A percentile compares a stretch with the other conserved stretches of the same genome.
phyloP scores from a whole-genome alignment of 257 asterid genomes.

The Vinca minor region DNA sequence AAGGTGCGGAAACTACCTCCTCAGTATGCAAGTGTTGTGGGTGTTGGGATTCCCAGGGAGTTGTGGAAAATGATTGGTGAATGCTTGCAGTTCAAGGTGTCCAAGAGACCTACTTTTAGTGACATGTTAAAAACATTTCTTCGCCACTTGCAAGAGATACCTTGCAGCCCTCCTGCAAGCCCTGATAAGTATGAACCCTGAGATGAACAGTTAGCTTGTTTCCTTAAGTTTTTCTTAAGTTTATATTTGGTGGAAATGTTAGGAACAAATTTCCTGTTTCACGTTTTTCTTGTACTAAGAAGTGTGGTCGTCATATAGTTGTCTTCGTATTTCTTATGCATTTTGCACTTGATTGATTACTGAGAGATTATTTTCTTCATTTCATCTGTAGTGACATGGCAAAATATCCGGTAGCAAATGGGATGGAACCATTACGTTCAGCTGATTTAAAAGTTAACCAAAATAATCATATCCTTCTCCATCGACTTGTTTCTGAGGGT shows the following conservation, averaged over 20 bases:
- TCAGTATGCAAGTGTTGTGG: constrained; percentile 91
- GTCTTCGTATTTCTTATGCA: neutral
- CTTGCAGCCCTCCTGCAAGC: constrained; percentile 93
- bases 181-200: constrained; percentile 71
- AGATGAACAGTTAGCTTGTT: constrained; percentile 15
- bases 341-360: neutral
- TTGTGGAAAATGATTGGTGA: constrained; percentile 99
- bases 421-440: constrained; percentile 41
- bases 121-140: constrained; percentile 86
- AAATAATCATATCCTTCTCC: constrained; percentile 57
- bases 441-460: constrained; percentile 40
- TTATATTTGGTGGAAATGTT: neutral
- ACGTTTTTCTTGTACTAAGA: neutral
- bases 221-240: constrained; percentile 1
- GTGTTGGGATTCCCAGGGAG: constrained; percentile 96
- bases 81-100: constrained; percentile 86
- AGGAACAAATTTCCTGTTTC: neutral
- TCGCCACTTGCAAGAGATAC: constrained; percentile 89
- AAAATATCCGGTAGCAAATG: constrained; percentile 47
- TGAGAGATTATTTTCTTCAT: constrained; percentile 10
- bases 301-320: neutral
- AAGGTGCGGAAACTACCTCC: constrained; percentile 84
- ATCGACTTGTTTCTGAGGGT: constrained; percentile 81
- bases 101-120: constrained; percentile 85
- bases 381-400: constrained; percentile 54